A percentile compares a stretch with the other conserved stretches of the same genome.
phyloP scores from a whole-genome alignment of 2,329 filamentous ascomycete species.

The Colletotrichum tropicale region DNA sequence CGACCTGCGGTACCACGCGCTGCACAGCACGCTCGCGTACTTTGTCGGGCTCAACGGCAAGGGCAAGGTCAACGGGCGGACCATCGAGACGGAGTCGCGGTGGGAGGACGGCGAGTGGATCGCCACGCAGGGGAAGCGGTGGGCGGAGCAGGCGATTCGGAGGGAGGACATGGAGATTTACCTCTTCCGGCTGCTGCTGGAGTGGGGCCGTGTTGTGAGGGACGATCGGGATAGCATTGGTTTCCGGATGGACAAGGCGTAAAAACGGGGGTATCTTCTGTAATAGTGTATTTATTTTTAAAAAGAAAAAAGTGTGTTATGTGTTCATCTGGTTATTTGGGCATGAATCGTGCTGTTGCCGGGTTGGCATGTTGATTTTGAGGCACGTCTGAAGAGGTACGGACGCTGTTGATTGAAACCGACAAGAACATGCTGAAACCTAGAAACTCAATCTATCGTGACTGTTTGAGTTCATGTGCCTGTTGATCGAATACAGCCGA shows the following conservation, averaged over 20 bases:
- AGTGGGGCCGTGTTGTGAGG: constrained; percentile 75
- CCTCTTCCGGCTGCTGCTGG: constrained; percentile 76
- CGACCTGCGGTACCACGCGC: constrained; percentile 73
- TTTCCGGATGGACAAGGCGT: constrained; percentile 27
- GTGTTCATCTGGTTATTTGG: background rate
- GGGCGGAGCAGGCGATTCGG: constrained; percentile 67
- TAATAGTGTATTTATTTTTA: background rate
- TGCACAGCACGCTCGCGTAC: constrained; percentile 77
- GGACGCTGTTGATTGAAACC: background rate
- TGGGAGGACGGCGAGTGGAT: constrained; percentile 66
- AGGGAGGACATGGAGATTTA: constrained; percentile 83
- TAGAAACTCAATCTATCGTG: background rate
- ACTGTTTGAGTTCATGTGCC: background rate
- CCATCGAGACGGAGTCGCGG: constrained; percentile 52
- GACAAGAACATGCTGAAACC: background rate
- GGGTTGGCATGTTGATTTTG: background rate
- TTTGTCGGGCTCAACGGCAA: constrained; percentile 64
- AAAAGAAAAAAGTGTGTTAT: background rate
- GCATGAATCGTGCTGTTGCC: background rate
- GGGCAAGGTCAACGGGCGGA: constrained; percentile 46
- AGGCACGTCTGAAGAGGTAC: background rate
- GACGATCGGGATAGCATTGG: constrained; percentile 58
- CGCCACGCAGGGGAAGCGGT: constrained; percentile 66
- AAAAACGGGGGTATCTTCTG: background rate
- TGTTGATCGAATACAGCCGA: background rate